Percentiles rank a stretch among this genome's conserved stretches.
phyloP scores from a whole-genome alignment of 805 yeast species.

The Candida sphagnicola region DNA sequence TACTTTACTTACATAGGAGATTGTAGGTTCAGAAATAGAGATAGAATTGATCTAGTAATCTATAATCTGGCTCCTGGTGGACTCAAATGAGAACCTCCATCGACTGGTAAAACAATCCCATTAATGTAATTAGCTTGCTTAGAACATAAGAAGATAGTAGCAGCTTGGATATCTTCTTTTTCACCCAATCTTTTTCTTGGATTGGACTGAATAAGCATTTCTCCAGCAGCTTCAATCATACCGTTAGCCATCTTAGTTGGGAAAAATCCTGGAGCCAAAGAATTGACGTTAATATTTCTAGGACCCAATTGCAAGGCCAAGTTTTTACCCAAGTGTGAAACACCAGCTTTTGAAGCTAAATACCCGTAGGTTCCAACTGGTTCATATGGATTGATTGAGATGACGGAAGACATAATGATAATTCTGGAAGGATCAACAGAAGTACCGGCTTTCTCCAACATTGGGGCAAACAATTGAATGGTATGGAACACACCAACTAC shows the following conservation, averaged over 20 bases:
- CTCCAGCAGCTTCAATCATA: constrained; percentile 48
- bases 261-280: constrained; percentile 74
- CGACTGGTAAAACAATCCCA: constrained; percentile 65
- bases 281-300: constrained; percentile 61
- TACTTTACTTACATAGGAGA: no score
- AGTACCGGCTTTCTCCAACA: constrained; percentile 50
- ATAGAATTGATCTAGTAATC: no score
- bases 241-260: constrained; percentile 75
- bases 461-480: constrained; percentile 59
- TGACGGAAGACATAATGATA: constrained; percentile 63
- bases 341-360: constrained; percentile 71
- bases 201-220: constrained; percentile 42
- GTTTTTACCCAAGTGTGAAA: constrained; percentile 60
- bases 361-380: constrained; percentile 64
- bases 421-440: constrained; percentile 60
- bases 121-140: constrained; percentile 59
- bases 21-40: no score
- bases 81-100: constrained; percentile 58
- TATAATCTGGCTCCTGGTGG: not conserved
- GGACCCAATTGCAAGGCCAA: constrained; percentile 67
- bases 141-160: constrained; percentile 50
- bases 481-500: constrained; percentile 65
- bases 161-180: constrained; percentile 55
- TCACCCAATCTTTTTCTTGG: constrained; percentile 64
- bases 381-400: constrained; percentile 43